Base-by-base conservation (phyloP, 176 grass and related monocot species). In the Phyllostachys edulis region DNA sequence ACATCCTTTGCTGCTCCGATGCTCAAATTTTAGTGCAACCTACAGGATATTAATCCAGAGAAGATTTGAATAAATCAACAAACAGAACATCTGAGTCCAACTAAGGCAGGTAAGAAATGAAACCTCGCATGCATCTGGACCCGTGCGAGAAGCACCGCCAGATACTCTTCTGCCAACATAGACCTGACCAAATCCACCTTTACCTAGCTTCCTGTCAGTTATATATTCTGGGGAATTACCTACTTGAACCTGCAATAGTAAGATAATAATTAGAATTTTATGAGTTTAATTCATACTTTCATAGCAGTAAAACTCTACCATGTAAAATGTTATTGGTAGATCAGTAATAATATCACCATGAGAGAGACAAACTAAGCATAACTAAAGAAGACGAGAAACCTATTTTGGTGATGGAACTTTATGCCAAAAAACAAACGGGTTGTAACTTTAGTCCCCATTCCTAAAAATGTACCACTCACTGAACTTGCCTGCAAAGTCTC, bases 171-270 rank as follows among this genome's bases (percentile, higher is more conserved):
- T 87, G 51, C 94, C 94, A 78, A 97, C 91, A 85, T 92, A 97
- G 62, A 97, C 94, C 89, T 97, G 94, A 69, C 94, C 94, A 86
- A 97, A 97, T 71, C 94, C 94, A 88, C 94, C 94, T 92, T 97
- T 94, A 75, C 94, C 94, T 74, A 97, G 87, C 82, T 97, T 97
- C 65, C 87, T 90, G 69, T 92, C 91, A 76, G 88, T 91, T 67
- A 92, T 76, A 88, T 94, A 97, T 55, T 88, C 79, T 83, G 94
- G 94, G 42, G 94, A 97, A 54, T 91, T 90, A 63, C 94, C 94
- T 42, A 97, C 87, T 94, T 97, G 94, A 94, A 97, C 89, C 94
- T 97, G 85, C 40, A 82, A 78, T 63, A 70, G 9, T 66, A 42
- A 52, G 34, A 79, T 12, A 59, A 51, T 24, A 77, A 69, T 29